Evolutionary conservation across 1,139 yeast genomes (phyloP).

Genomic region (Suhomyces bokatorum): DNA sequence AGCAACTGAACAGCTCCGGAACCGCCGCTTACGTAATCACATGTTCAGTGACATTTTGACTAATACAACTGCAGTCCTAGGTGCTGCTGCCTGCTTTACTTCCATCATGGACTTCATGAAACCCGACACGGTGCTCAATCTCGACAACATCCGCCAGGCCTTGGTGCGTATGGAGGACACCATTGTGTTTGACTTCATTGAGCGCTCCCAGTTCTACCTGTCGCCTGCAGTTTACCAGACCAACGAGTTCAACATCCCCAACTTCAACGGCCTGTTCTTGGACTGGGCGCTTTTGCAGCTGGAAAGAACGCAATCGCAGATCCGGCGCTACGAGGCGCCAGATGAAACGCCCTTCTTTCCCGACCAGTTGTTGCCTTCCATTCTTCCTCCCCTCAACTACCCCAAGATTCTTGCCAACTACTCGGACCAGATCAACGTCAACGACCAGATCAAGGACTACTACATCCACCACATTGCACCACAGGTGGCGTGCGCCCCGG

Average conservation of each 20-base stretch:
- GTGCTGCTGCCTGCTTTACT: neutral
- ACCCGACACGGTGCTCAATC: constrained; percentile 79
- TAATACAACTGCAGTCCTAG: neutral
- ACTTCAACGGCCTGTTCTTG: constrained; percentile 77
- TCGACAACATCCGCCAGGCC: constrained; percentile 79
- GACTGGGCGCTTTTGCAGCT: constrained; percentile 82
- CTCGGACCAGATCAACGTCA: constrained; percentile 74
- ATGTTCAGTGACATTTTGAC: neutral
- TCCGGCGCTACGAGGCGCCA: constrained; percentile 90
- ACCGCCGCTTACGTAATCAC: neutral
- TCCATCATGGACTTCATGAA: constrained; percentile 75
- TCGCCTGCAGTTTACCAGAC: constrained; percentile 73
- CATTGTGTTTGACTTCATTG: constrained; percentile 87
- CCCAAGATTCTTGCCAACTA: constrained; percentile 77
- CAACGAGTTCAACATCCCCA: constrained; percentile 60
- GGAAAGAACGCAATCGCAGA: constrained; percentile 78
- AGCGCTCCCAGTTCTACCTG: constrained; percentile 82
- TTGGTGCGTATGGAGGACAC: constrained; percentile 95
- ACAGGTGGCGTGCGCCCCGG: constrained; percentile 60
- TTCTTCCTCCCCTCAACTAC: constrained; percentile 76
- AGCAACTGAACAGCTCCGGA: neutral
- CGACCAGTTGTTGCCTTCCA: constrained; percentile 57
- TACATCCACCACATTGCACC: constrained; percentile 78
- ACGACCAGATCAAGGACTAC: constrained; percentile 61
- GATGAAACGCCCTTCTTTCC: constrained; percentile 95